Conservation (phyloP, 2,329 filamentous ascomycete genomes). For the Penicillium griseofulvum region DNA sequence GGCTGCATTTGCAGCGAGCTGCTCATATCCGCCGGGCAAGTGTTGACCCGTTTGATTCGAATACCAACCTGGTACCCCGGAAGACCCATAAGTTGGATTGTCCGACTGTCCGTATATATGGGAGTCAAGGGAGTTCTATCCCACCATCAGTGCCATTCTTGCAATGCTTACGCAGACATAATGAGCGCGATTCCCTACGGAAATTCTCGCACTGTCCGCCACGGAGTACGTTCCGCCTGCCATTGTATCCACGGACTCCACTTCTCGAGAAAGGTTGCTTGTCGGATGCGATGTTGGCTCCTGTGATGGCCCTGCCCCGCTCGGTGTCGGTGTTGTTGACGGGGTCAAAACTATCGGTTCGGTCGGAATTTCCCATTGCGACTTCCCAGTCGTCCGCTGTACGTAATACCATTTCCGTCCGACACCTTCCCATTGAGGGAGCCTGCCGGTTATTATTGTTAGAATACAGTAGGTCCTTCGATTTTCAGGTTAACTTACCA, state of each 20-base stretch:
- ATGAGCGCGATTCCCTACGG: conserved; percentile 28
- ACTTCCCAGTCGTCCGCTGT: conserved; percentile 39
- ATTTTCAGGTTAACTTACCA: conserved; percentile 29
- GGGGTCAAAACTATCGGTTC: conserved; percentile 40
- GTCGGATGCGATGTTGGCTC: conserved; percentile 26
- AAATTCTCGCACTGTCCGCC: conserved; percentile 22
- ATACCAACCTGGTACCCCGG: conserved; percentile 17
- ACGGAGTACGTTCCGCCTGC: conserved; percentile 16
- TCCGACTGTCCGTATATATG: conserved; percentile 14
- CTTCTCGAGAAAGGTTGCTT: conserved; percentile 18
- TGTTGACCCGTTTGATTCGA: conserved; percentile 16
- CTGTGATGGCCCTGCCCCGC: conserved; percentile 27
- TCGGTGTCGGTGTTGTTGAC: conserved; percentile 31
- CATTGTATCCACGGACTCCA: conserved; percentile 8
- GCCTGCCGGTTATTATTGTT: conserved; percentile 23
- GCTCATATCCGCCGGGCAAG: conserved; percentile 1
- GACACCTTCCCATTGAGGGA: conserved; percentile 41
- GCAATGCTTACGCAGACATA: conserved; percentile 17
- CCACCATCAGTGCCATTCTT: conserved; percentile 27
- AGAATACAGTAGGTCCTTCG: not conserved
- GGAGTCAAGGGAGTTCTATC: conserved; percentile 25
- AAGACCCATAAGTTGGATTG: conserved; percentile 15
- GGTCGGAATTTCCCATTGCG: conserved; percentile 43
- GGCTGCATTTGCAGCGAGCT: not conserved
- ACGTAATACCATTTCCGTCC: conserved; percentile 42